phyloP scores from a whole-genome alignment of 176 grass and related monocot species.

The Carex myosuroides region DNA sequence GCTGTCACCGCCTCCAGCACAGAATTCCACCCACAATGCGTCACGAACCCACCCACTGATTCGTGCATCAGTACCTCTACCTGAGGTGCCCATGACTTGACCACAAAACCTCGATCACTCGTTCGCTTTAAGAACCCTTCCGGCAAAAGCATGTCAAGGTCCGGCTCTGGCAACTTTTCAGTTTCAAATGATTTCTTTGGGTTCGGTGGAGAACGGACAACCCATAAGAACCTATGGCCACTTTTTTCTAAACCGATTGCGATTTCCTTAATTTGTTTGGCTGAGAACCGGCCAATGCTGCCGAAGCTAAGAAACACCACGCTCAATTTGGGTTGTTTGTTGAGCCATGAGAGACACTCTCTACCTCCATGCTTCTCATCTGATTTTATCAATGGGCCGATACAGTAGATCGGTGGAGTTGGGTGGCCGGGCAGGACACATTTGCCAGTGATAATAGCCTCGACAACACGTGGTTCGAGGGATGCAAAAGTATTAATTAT shows the following conservation, averaged over 20 bases:
- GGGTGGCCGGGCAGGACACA: slow-evolving; percentile 24
- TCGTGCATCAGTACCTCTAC: slow-evolving; percentile 21
- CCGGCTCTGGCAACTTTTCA: neutral
- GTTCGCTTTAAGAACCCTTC: slow-evolving; percentile 31
- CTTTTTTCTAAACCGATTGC: slow-evolving; percentile 32
- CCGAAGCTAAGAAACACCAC: slow-evolving; percentile 43
- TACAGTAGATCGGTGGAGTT: slow-evolving; percentile 32
- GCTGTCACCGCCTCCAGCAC: slow-evolving; percentile 22
- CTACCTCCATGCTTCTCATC: slow-evolving; percentile 28
- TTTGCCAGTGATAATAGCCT: slow-evolving; percentile 13
- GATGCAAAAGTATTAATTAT: slow-evolving; percentile 45
- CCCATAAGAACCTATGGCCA: slow-evolving; percentile 37
- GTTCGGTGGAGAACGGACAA: slow-evolving; percentile 6
- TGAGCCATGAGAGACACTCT: slow-evolving; percentile 36
- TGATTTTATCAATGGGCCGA: slow-evolving; percentile 57
- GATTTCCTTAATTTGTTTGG: slow-evolving; percentile 33
- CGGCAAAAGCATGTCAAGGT: slow-evolving; percentile 9
- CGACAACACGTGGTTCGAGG: slow-evolving; percentile 29
- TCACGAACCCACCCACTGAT: slow-evolving; percentile 21
- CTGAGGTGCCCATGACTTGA: slow-evolving; percentile 39
- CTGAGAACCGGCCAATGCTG: slow-evolving; percentile 24
- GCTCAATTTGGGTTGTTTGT: slow-evolving; percentile 23
- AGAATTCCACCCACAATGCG: slow-evolving; percentile 34
- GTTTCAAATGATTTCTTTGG: neutral
- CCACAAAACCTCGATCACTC: slow-evolving; percentile 21